Base-by-base conservation (phyloP, 306 rosid species). In the Castanea mollissima region DNA sequence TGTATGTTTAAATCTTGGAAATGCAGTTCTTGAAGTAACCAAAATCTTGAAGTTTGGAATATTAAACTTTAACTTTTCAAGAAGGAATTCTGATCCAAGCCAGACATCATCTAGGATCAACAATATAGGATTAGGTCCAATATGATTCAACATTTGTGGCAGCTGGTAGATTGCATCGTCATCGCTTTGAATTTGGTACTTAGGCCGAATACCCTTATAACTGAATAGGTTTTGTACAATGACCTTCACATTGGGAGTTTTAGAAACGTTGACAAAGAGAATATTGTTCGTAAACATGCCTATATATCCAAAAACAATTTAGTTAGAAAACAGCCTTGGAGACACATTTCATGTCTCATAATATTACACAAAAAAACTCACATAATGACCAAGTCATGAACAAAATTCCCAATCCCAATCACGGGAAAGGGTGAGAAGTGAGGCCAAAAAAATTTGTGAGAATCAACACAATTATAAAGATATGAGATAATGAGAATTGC, bases 41-140 rank as follows among this genome's bases (percentile, higher is more conserved):
- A 94, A 62, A 77, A 90, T 80, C 81, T 86, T 92, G 80, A 73
- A 88, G 20, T 80, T 68, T 55, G 88, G 72, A 5, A 83, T 80
- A 41, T 73, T 18, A 51, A 86, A 83, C 25, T 19, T 12, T 21
- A 91, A 83, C 4, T 85, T 87, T 1, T 89, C 89, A 63, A 91
- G 60, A 57, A 91, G 84, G 73, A 63, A 64, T 56, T 75, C 91
- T 19, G 92, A 81, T 38, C 74, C 82, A 0, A 64, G 52, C 90
- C 86, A 83, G 77, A 92, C 91, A 78, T 88, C 90, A 58, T 92
- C 97, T 19, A 92, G 49, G 18, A 92, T 90, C 83, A 90, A 68
- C 79, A 92, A 16, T 5, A 83, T 44, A 51, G 86, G 88, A 19
- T 31, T 65, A 18, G 31, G 15, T 69, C 70, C 74, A 71, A 78